phyloP scores from a whole-genome alignment of 2,329 filamentous ascomycete species.

The Pseudogymnoascus sp. region DNA sequence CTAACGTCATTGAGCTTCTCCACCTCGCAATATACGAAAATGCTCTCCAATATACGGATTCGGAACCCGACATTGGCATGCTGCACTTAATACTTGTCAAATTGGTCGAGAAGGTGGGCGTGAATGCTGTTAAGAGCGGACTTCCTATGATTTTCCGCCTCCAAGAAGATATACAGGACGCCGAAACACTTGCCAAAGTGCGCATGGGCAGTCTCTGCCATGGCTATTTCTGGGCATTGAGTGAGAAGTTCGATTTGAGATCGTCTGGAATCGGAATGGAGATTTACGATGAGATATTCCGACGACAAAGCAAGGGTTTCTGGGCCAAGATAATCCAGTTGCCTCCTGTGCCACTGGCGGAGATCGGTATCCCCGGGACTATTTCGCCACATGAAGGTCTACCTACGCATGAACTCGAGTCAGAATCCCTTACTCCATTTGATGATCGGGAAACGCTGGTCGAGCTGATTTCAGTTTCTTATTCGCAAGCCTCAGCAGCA shows the following conservation, averaged over 20 bases:
- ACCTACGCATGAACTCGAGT: constrained; percentile 45
- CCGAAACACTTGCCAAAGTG: constrained; percentile 62
- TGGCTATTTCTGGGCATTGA: constrained; percentile 78
- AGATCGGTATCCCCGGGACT: constrained; percentile 48
- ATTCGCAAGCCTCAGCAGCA: constrained; percentile 53
- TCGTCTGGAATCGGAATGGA: constrained; percentile 58
- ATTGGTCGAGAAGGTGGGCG: constrained; percentile 67
- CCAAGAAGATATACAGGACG: constrained; percentile 70
- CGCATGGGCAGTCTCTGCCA: constrained; percentile 77
- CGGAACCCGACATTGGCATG: constrained; percentile 66
- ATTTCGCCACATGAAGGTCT: constrained; percentile 36
- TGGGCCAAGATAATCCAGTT: constrained; percentile 71
- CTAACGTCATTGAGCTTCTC: constrained; percentile 65
- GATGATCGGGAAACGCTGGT: constrained; percentile 65
- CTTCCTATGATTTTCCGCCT: constrained; percentile 83
- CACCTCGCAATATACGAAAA: constrained; percentile 89
- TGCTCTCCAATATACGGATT: constrained; percentile 63
- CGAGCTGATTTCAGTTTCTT: constrained; percentile 63
- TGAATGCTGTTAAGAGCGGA: constrained; percentile 71
- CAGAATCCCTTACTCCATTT: constrained; percentile 63
- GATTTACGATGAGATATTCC: constrained; percentile 67
- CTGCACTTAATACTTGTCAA: constrained; percentile 69
- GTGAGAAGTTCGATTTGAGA: constrained; percentile 70
- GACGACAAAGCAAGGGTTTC: constrained; percentile 63
- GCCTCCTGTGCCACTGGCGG: constrained; percentile 56